Base-by-base conservation (phyloP, 2,329 filamentous ascomycete genomes). In the Beauveria bassiana region DNA sequence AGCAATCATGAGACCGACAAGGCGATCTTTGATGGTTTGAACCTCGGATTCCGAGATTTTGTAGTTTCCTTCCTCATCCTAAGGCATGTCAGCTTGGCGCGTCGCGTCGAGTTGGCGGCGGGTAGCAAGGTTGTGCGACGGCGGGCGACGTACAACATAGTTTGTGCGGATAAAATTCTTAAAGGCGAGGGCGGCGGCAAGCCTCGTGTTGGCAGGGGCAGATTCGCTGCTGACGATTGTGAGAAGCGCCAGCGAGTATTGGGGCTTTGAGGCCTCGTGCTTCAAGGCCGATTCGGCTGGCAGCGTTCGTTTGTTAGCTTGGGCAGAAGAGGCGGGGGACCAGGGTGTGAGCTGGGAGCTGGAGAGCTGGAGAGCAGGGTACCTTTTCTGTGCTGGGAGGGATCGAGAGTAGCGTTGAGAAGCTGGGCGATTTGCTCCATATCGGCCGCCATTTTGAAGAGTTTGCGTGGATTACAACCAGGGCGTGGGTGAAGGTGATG, bases 91-190 rank as follows among this genome's bases (percentile, higher is more conserved):
- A 61, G 64, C 65, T 67, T 64, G 66, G 63, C 49, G 59, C 49
- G 45, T 42, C 16, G 8, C 14, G 40, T 47, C 28, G 64, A 50
- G 55, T 6, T 56, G 45, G 51, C 46, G 7, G 57, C 52, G 43
- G 45, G 59, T 50, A 22, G 20, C 9, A n/a, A 42, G 46, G 49
- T 26, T 52, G 50, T 34, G 43, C 16, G 50, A n/a, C 1, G 6
- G 14, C 1, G 9, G 55, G 62, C 16, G 51, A 79, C 85, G 68
- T 76, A 88, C 86, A 68, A 91, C 90, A 86, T 96, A 99, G 80
- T 92, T 95, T 72, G 89, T 86, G 75, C 90, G 89, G 71, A 99
- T 92, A 75, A 96, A 96, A 79, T 99, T 99, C 78, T 99, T 99
- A 84, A 99, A 99, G 79, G 90, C 95, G 63, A 99, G 82, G 31